These are phyloP conservation scores for Peniophora sp. DNA, from an alignment of 1,284 basidiomycete species.

Conservation along the genomic window DNA sequence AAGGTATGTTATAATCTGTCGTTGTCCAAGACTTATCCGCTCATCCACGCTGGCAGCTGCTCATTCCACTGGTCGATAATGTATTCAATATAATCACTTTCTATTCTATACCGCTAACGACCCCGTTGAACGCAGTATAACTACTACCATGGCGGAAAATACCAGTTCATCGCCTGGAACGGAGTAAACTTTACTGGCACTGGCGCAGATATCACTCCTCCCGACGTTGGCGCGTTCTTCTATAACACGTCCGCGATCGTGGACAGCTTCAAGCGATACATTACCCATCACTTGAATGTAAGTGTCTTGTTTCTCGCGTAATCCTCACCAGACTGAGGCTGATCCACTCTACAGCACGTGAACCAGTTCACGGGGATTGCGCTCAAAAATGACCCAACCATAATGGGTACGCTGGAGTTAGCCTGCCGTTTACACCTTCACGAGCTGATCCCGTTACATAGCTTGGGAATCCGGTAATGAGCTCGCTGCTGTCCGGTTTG, in stretches of 20 bases:
- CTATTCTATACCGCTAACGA: not conserved
- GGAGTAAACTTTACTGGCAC: constrained; percentile 13
- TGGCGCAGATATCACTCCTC: constrained; percentile 16
- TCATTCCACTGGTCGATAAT: constrained; percentile 26
- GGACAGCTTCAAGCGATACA: constrained; percentile 18
- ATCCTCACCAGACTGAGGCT: too few relatives aligned
- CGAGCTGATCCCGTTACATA: not conserved
- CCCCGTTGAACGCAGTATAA: constrained; percentile 9
- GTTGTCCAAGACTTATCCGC: not conserved
- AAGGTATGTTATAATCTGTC: not conserved
- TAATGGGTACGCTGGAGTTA: constrained; percentile 9
- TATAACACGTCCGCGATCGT: constrained; percentile 17
- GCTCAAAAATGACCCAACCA: constrained; percentile 21
- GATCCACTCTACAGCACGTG: constrained; percentile 7
- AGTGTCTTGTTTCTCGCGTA: not conserved
- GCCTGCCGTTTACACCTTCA: not conserved
- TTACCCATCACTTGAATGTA: constrained; percentile 15
- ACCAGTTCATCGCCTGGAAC: constrained; percentile 17
- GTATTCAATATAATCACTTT: constrained; percentile 6
- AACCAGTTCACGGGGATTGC: constrained; percentile 19
- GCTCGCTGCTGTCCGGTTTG: constrained; percentile 16
- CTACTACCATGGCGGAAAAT: constrained; percentile 19
- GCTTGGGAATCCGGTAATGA: constrained; percentile 30
- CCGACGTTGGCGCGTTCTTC: constrained; percentile 17
- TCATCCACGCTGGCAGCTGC: constrained; percentile 6